Evolutionary conservation across 1,139 yeast species (phyloP).

Genomic region (Geotrichum klebahnii): DNA sequence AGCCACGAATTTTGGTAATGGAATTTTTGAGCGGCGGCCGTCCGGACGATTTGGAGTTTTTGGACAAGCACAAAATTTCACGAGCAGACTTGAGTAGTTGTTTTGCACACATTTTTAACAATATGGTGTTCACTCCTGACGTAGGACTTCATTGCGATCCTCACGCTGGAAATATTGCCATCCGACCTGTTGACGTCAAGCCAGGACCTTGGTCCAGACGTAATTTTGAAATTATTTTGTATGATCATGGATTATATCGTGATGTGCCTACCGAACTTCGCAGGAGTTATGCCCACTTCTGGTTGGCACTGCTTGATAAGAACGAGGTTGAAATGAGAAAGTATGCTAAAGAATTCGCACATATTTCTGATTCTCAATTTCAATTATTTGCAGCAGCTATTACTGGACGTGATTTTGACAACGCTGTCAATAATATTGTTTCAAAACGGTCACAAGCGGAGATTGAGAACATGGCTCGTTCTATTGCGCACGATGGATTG

Average conservation of each 20-base stretch:
- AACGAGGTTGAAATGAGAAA: constrained; percentile 61
- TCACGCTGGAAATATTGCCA: constrained; percentile 94
- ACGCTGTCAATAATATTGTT: constrained; percentile 62
- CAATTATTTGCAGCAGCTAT: constrained; percentile 87
- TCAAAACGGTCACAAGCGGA: constrained; percentile 55
- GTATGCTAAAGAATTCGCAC: constrained; percentile 76
- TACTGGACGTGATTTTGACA: constrained; percentile 76
- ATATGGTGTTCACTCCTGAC: constrained; percentile 90
- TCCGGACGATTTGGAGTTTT: constrained; percentile 66
- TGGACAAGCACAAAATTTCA: constrained; percentile 60
- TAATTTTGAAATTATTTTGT: constrained; percentile 85
- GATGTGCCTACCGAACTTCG: constrained; percentile 74
- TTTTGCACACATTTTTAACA: constrained; percentile 83
- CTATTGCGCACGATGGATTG: constrained; percentile 53
- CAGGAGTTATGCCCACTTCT: constrained; percentile 80
- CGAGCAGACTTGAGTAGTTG: constrained; percentile 79
- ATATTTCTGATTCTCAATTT: constrained; percentile 74
- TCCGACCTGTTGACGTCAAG: constrained; percentile 43
- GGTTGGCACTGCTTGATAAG: constrained; percentile 81
- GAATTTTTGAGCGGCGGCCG: constrained; percentile 79
- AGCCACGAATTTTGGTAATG: constrained; percentile 75
- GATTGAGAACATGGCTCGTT: constrained; percentile 59
- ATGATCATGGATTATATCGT: constrained; percentile 93
- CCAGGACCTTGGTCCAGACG: constrained; percentile 44
- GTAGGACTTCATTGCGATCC: constrained; percentile 97